Conservation (phyloP, 2,329 filamentous ascomycete genomes). For the Neofusicoccum sp. region DNA sequence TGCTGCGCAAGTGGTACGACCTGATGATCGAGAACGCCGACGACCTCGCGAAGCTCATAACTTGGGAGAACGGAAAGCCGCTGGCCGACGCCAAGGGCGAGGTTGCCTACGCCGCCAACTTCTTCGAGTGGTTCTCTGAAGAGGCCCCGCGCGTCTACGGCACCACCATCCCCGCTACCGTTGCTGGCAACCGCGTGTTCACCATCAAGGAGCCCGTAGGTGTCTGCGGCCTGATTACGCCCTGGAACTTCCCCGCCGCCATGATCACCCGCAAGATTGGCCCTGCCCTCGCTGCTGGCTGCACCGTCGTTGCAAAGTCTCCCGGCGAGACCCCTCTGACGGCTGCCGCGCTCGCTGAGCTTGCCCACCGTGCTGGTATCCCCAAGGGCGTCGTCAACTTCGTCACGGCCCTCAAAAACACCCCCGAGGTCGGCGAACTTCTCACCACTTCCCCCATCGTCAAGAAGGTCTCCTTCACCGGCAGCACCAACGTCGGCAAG, state of each 20-base stretch:
- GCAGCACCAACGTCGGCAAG: conserved; percentile 66
- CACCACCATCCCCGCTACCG: conserved; percentile 70
- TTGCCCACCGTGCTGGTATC: conserved; percentile 83
- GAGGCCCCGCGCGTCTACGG: conserved; percentile 49
- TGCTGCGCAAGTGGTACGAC: conserved; percentile 81
- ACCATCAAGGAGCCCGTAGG: conserved; percentile 84
- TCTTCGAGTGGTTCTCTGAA: conserved; percentile 33
- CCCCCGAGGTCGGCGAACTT: conserved; percentile 72
- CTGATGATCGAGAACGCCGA: conserved; percentile 77
- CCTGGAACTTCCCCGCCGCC: conserved; percentile 76
- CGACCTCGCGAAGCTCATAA: conserved; percentile 80
- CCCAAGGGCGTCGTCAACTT: conserved; percentile 91
- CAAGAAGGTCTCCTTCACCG: conserved; percentile 93
- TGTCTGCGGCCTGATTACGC: conserved; percentile 80
- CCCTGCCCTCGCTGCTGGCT: conserved; percentile 85
- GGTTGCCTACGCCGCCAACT: conserved; percentile 28
- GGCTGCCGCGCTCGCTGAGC: conserved; percentile 81
- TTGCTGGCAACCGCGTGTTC: conserved; percentile 72
- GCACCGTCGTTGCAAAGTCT: conserved; percentile 89
- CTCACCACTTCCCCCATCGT: conserved; percentile 77
- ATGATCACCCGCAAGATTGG: conserved; percentile 56
- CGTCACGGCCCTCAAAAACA: conserved; percentile 78
- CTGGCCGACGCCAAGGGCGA: conserved; percentile 49
- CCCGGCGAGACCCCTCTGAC: conserved; percentile 93
- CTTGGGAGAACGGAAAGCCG: conserved; percentile 89